Conservation (phyloP, 2,329 filamentous ascomycete species). For the Thielaviopsis ethacetica region DNA sequence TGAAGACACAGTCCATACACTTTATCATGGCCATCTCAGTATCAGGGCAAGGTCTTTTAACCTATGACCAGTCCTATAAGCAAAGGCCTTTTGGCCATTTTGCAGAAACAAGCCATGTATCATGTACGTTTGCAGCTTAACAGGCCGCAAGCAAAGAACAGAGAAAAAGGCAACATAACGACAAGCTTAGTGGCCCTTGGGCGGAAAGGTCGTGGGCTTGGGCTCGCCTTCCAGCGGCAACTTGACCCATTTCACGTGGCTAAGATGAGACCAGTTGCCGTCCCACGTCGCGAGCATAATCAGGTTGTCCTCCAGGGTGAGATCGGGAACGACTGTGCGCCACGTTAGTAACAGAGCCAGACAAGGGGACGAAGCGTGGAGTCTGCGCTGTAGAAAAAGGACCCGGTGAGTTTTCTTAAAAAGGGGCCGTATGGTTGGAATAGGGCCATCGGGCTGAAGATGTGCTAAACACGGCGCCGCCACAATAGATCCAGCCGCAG, state of each 20-base stretch:
- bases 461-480: not conserved
- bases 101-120: not conserved
- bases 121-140: not conserved
- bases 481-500: not conserved
- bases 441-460: not conserved
- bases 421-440: not conserved
- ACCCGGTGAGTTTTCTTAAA: not conserved
- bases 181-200: conserved; percentile 19
- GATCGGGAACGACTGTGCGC: conserved; percentile 54
- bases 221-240: conserved; percentile 48
- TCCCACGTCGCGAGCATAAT: conserved; percentile 58
- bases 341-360: not conserved
- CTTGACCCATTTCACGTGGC: conserved; percentile 60
- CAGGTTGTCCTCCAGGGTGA: conserved; percentile 50
- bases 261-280: conserved; percentile 67
- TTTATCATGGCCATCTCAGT: not conserved
- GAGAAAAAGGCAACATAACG: not conserved
- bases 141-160: not conserved
- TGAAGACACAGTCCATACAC: not conserved
- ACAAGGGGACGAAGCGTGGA: not conserved
- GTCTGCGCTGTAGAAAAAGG: not conserved
- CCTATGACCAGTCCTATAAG: not conserved
- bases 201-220: conserved; percentile 63
- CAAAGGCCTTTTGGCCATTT: not conserved
- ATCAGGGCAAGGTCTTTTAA: not conserved